Conservation (phyloP, 371 early-diverging fungal genomes). For the Mortierella sp. region DNA sequence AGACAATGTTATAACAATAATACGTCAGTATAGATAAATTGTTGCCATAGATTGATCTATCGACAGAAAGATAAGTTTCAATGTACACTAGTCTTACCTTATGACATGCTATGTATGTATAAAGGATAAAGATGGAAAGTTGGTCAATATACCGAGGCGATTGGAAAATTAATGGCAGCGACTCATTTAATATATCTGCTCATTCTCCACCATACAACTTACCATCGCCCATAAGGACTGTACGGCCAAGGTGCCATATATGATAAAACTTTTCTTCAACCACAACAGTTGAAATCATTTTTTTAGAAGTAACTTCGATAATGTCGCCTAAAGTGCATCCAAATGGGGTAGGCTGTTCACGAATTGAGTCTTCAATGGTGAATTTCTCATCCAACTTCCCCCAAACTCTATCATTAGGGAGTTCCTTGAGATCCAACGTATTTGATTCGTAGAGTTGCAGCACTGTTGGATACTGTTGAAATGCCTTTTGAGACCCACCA, state of each 20-base stretch:
- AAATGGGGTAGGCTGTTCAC: constrained; percentile 35
- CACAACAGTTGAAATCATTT: constrained; percentile 31
- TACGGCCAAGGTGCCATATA: constrained; percentile 44
- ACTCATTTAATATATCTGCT: not conserved
- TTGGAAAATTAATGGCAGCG: no score
- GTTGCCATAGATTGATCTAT: no score
- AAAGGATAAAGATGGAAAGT: not conserved
- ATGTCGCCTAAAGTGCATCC: constrained; percentile 43
- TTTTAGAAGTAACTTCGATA: constrained; percentile 29
- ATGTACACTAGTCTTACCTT: constrained; percentile 19
- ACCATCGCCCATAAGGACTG: constrained; percentile 40
- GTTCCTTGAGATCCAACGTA: constrained; percentile 9
- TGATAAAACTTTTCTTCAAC: constrained; percentile 47
- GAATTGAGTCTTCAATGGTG: constrained; percentile 31
- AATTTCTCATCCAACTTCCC: constrained; percentile 17
- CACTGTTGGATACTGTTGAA: constrained; percentile 29
- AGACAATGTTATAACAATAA: not conserved
- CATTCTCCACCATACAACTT: constrained; percentile 2
- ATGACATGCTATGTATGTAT: constrained; percentile 27
- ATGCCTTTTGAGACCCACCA: constrained; percentile 5
- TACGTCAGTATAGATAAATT: not conserved
- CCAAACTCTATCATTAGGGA: constrained; percentile 25
- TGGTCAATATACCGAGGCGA: not conserved
- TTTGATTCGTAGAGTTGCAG: constrained; percentile 2
- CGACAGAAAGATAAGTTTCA: no score